phyloP scores from a whole-genome alignment of 306 rosid species.

The Dicorynia guianensis region DNA sequence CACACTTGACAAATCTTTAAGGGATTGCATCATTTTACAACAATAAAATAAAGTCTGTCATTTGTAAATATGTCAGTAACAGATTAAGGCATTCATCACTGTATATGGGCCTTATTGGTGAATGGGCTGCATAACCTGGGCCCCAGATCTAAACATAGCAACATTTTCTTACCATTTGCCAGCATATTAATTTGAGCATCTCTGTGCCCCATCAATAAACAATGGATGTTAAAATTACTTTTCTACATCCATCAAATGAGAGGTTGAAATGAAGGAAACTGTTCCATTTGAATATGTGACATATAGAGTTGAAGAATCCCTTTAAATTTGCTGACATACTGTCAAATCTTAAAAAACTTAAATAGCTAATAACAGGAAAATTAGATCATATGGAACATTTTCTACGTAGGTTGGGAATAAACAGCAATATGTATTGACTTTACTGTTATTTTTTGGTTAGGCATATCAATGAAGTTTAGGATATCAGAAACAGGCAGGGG shows the following conservation, averaged over 20 bases:
- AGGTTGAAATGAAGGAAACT: slow-evolving; percentile 21
- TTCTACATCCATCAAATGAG: not conserved
- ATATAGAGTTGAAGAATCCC: not conserved
- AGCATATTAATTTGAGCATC: slow-evolving; percentile 10
- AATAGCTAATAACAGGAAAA: not conserved
- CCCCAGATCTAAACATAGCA: not conserved
- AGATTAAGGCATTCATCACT: slow-evolving; percentile 19
- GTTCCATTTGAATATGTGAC: not conserved
- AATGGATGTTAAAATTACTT: not conserved
- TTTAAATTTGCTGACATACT: slow-evolving; percentile 11
- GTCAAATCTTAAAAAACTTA: not conserved
- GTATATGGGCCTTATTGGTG: not conserved
- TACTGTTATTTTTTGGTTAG: not conserved
- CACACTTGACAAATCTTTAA: slow-evolving; percentile 13
- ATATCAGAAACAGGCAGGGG: not conserved
- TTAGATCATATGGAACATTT: not conserved
- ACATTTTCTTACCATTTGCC: slow-evolving; percentile 11
- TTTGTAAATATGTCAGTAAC: not conserved
- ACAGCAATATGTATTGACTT: not conserved
- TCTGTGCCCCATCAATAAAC: slow-evolving; percentile 3
- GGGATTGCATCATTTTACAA: not conserved
- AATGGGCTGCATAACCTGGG: not conserved
- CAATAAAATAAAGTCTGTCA: not conserved
- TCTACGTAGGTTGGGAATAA: not conserved
- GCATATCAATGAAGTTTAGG: slow-evolving; percentile 7